phyloP scores from a whole-genome alignment of 2,329 filamentous ascomycete species.

The Calonectria leucothoes region DNA sequence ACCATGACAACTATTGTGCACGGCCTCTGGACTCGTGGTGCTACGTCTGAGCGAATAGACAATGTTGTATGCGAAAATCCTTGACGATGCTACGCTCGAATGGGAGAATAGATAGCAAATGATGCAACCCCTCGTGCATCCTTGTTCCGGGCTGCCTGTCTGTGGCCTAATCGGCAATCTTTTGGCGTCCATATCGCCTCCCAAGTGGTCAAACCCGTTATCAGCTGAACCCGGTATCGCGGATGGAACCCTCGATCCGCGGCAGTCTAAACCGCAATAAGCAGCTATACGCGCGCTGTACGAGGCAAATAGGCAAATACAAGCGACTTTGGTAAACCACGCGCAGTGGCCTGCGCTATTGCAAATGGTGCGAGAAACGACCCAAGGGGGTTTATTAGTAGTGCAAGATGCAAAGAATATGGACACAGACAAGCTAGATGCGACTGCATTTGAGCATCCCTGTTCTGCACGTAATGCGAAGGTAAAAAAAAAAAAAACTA shows the following conservation, averaged over 20 bases:
- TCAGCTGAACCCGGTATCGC: neutral
- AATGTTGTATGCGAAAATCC: neutral
- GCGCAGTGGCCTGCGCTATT: neutral
- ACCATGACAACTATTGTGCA: neutral
- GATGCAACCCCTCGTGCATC: neutral
- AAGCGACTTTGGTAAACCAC: neutral
- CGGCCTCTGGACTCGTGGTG: neutral
- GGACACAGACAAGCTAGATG: neutral
- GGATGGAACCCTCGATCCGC: neutral
- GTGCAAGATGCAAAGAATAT: neutral
- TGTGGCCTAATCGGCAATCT: neutral
- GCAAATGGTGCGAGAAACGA: neutral
- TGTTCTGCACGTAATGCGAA: neutral
- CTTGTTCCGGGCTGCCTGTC: neutral
- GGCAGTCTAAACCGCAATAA: neutral
- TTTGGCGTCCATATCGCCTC: neutral
- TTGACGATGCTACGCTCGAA: slow-evolving; percentile 9
- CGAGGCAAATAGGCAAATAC: neutral
- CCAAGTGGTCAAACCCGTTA: neutral
- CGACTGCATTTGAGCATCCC: neutral
- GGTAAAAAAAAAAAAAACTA: neutral
- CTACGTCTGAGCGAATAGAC: neutral
- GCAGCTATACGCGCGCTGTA: neutral
- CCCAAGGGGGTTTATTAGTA: neutral
- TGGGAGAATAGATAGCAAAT: slow-evolving; percentile 15